Evolutionary conservation across 2,329 filamentous ascomycete genomes (phyloP).

Genomic region (Epichloe hybrida): DNA sequence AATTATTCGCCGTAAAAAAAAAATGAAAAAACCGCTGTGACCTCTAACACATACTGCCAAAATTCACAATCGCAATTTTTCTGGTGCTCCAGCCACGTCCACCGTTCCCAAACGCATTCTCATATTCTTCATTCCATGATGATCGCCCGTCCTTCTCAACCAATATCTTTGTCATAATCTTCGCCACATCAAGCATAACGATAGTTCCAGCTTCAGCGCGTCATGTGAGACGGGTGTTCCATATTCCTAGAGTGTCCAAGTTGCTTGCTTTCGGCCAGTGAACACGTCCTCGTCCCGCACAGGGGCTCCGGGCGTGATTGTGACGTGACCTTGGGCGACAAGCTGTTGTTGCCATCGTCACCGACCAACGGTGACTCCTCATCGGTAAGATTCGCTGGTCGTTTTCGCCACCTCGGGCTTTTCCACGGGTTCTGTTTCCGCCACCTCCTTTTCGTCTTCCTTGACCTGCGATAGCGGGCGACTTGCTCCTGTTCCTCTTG

Average conservation of each 20-base stretch:
- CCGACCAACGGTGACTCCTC: conserved; percentile 4
- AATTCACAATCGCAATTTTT: not conserved
- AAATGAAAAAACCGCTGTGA: not conserved
- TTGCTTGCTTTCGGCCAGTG: conserved; percentile 27
- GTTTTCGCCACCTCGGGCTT: conserved; percentile 4
- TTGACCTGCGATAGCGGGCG: conserved; percentile 23
- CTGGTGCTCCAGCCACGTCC: not conserved
- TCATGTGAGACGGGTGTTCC: conserved; percentile 20
- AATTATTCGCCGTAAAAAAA: too few species aligned
- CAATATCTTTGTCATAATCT: not conserved
- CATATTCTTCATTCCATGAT: not conserved
- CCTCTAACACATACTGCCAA: not conserved
- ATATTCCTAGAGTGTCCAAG: conserved; percentile 26
- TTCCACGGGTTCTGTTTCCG: conserved; percentile 19
- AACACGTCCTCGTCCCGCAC: conserved; percentile 17
- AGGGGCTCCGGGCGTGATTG: conserved; percentile 27
- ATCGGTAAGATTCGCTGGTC: not conserved
- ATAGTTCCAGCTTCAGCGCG: conserved; percentile 15
- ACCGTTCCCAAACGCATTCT: not conserved
- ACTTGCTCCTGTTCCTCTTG: conserved; percentile 3
- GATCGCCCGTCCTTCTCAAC: not conserved
- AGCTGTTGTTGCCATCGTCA: not conserved
- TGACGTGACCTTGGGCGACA: conserved; percentile 6
- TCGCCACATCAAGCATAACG: not conserved
- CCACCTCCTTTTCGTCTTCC: conserved; percentile 24